Conservation (phyloP, 805 yeast genomes). For the Saccharomycopsis sp. region DNA sequence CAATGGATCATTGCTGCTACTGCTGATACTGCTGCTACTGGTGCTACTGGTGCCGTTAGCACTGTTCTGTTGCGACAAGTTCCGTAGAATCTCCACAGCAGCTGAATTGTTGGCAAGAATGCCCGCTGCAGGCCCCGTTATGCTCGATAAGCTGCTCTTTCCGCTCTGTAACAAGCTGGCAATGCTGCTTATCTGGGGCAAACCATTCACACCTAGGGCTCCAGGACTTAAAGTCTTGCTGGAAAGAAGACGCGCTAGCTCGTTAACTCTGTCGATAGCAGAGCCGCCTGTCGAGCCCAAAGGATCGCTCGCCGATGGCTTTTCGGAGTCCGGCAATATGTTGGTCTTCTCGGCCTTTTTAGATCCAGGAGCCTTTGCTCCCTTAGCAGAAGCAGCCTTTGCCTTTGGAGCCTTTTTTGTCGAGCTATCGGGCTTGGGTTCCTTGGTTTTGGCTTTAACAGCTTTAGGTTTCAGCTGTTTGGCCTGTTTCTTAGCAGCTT, state of each 20-base stretch:
- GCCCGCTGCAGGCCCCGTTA: neutral
- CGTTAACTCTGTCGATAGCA: neutral
- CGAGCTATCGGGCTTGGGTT: neutral
- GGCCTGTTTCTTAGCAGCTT: neutral
- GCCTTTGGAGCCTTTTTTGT: neutral
- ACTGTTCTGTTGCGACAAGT: neutral
- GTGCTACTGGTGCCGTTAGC: neutral
- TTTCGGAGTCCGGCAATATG: too few species aligned
- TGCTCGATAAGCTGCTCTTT: neutral
- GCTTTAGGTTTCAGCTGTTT: neutral
- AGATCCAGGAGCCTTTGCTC: neutral
- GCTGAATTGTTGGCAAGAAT: neutral
- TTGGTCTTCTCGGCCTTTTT: too few species aligned
- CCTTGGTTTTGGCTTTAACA: neutral
- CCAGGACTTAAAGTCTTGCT: neutral
- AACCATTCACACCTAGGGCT: neutral
- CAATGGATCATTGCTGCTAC: neutral
- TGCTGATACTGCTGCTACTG: too few species aligned
- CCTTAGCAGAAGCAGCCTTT: neutral
- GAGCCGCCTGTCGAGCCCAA: neutral
- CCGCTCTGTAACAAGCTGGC: neutral
- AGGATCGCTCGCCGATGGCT: too few species aligned
- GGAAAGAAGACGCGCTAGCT: neutral
- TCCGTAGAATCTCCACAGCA: neutral
- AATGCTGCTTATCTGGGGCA: neutral